A percentile compares a stretch with the other conserved stretches of the same genome.
Conservation (phyloP, 768 basidiomycete genomes). For the Mycena galopus region DNA sequence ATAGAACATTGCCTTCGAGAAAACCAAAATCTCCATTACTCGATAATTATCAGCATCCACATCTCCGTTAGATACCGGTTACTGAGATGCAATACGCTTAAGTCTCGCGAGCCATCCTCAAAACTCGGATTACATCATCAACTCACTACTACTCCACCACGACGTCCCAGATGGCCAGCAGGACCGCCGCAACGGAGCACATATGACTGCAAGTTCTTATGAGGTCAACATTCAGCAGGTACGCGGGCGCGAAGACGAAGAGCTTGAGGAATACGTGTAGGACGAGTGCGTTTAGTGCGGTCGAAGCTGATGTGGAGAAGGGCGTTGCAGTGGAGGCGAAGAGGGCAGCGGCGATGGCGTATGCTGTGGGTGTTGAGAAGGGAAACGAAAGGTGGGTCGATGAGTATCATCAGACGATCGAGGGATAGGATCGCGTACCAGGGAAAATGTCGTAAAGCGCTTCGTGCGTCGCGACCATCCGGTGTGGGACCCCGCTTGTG, state of each 20-base stretch:
- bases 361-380: neutral
- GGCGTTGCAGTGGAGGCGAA: too few species aligned
- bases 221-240: conserved; percentile 4
- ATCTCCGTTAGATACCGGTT: too few species aligned
- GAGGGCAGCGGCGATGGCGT: neutral
- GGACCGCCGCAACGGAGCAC: conserved; percentile 16
- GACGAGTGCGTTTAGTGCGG: conserved; percentile 11
- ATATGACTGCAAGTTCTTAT: conserved; percentile 13
- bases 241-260: conserved; percentile 8
- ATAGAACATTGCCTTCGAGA: too few species aligned
- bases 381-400: neutral
- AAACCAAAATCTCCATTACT: too few species aligned
- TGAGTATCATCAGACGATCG: too few species aligned
- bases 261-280: conserved; percentile 27
- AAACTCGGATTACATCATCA: too few species aligned
- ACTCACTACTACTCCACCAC: neutral
- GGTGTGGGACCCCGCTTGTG: conserved; percentile 1
- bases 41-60: too few species aligned
- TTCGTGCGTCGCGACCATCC: conserved; percentile 28
- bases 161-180: conserved; percentile 11
- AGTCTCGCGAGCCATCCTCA: too few species aligned
- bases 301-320: neutral
- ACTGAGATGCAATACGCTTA: too few species aligned
- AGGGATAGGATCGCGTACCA: neutral
- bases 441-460: conserved; percentile 28